Evolutionary conservation across 2,329 filamentous ascomycete genomes (phyloP).

Genomic region (Botrytis porri): DNA sequence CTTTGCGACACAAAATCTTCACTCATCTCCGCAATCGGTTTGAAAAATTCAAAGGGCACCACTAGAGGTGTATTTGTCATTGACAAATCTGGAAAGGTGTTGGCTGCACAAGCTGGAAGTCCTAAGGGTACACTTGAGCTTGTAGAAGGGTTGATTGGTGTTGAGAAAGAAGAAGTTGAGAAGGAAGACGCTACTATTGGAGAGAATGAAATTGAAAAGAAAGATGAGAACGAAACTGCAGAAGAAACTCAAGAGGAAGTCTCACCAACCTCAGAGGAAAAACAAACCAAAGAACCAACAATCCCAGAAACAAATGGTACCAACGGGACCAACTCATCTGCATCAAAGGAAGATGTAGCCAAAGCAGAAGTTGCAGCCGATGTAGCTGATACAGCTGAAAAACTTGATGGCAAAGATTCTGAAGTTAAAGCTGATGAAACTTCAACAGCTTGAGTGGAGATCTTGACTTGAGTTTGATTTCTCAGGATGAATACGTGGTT

Average conservation of each 20-base stretch:
- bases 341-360: constrained; percentile 31
- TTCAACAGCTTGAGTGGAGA: constrained; percentile 14
- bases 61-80: constrained; percentile 85
- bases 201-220: not conserved
- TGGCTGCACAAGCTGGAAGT: constrained; percentile 70
- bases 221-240: not conserved
- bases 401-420: constrained; percentile 33
- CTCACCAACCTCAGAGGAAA: not conserved
- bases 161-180: constrained; percentile 23
- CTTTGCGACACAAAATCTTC: constrained; percentile 75
- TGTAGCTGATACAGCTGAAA: constrained; percentile 46
- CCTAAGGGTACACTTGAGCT: constrained; percentile 75
- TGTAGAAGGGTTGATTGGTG: constrained; percentile 67
- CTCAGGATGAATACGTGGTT: not conserved
- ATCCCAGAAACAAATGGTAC: constrained; percentile 22
- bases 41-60: constrained; percentile 82
- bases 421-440: constrained; percentile 24
- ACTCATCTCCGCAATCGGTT: constrained; percentile 81
- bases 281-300: not conserved
- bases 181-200: not conserved
- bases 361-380: constrained; percentile 39
- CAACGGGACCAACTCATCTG: constrained; percentile 22
- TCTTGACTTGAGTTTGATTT: not conserved
- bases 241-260: not conserved
- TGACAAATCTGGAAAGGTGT: constrained; percentile 75